Conservation (phyloP, 805 yeast genomes). For the Cyberlindnera lachancei region DNA sequence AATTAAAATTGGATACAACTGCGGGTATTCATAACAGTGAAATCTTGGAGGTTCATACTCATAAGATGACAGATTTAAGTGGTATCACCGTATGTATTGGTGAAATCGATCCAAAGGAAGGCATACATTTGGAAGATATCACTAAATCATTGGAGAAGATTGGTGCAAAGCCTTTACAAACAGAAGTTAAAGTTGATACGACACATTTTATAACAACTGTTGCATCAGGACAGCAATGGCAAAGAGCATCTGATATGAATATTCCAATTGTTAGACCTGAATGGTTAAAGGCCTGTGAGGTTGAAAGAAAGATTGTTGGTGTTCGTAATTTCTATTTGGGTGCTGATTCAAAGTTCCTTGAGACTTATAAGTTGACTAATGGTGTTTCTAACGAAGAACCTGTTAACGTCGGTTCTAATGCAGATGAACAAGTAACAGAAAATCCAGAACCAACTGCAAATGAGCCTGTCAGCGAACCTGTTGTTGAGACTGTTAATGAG, state of each 20-base stretch:
- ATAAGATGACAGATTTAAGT: conserved; percentile 89
- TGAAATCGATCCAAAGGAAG: conserved; percentile 49
- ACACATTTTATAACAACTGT: conserved; percentile 85
- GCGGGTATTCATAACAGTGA: conserved; percentile 82
- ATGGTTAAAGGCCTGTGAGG: conserved; percentile 92
- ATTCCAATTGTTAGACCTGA: conserved; percentile 95
- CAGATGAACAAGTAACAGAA: conserved; percentile 10
- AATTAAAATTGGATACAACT: conserved; percentile 74
- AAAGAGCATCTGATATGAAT: conserved; percentile 74
- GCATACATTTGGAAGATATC: conserved; percentile 46
- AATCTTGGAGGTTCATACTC: conserved; percentile 65
- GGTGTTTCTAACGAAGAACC: conserved; percentile 3
- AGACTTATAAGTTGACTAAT: conserved; percentile 37
- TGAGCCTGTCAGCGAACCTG: no score
- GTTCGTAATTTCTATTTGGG: conserved; percentile 80
- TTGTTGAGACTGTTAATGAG: no score
- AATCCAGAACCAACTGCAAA: no score
- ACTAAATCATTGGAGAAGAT: conserved; percentile 55
- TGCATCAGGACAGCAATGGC: conserved; percentile 64
- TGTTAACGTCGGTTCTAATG: neutral
- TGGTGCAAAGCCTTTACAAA: conserved; percentile 77
- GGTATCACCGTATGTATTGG: conserved; percentile 93
- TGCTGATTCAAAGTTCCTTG: conserved; percentile 37
- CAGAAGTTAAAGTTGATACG: conserved; percentile 75
- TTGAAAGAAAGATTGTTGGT: conserved; percentile 84